Evolutionary conservation across 176 grass and related monocot species (phyloP).

Genomic region (Carex cristatella): DNA sequence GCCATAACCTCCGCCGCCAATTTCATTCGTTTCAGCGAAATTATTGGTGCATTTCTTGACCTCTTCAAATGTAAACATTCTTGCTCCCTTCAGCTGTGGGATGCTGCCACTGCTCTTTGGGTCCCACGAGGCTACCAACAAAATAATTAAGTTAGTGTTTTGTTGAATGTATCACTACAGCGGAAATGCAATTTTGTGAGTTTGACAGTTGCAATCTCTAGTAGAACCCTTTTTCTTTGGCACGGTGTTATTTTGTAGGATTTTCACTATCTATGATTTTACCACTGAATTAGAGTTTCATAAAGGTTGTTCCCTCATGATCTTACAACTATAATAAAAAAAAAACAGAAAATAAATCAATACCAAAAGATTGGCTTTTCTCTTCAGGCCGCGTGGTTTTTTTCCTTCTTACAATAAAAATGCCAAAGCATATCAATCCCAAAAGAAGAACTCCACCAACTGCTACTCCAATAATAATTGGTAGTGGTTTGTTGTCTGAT

Average conservation of each 20-base stretch:
- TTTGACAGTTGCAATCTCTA: background rate
- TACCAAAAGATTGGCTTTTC: conserved; percentile 50
- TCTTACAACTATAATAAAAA: conserved; percentile 1
- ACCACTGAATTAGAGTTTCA: background rate
- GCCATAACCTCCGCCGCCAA: conserved; percentile 64
- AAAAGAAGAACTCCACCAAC: conserved; percentile 38
- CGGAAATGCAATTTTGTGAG: background rate
- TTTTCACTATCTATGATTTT: background rate
- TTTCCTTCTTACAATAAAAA: conserved; percentile 30
- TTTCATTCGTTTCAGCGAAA: conserved; percentile 48
- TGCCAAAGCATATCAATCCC: conserved; percentile 15
- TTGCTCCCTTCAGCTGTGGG: conserved; percentile 60
- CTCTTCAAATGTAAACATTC: conserved; percentile 58
- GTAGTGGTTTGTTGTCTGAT: background rate
- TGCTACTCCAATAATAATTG: conserved; percentile 44
- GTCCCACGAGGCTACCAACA: conserved; percentile 52
- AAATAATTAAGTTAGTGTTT: conserved; percentile 7
- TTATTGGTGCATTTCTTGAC: conserved; percentile 65
- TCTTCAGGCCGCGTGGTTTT: conserved; percentile 27
- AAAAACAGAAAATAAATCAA: background rate
- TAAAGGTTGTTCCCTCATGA: background rate
- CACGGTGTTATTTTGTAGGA: background rate
- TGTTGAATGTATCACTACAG: background rate
- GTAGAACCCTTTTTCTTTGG: background rate
- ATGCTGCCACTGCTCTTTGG: conserved; percentile 53